These are phyloP conservation scores for Gastrodia elata DNA, from an alignment of 106 monocot genomes.

Conservation along the genomic window DNA sequence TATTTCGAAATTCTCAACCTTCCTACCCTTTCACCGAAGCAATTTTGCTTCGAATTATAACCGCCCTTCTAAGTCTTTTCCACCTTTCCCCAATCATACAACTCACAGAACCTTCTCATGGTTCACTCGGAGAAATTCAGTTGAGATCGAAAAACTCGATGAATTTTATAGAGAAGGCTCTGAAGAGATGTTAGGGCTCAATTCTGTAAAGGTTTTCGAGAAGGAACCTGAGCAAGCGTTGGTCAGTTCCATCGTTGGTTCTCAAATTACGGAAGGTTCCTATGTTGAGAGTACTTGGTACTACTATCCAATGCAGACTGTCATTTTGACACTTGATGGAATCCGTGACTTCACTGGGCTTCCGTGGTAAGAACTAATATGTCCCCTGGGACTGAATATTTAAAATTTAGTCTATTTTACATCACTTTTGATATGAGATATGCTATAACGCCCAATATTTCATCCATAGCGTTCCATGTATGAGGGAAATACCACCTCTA, in stretches of 20 bases:
- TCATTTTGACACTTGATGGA: slow-evolving; percentile 49
- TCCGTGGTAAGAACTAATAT: slow-evolving; percentile 46
- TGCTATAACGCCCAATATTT: background rate
- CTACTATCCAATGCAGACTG: slow-evolving; percentile 19
- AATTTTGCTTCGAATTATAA: background rate
- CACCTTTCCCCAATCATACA: background rate
- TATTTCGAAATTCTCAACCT: slow-evolving; percentile 3
- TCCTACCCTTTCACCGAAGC: background rate
- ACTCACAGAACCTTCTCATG: slow-evolving; percentile 1
- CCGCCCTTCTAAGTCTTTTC: background rate
- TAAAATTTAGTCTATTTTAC: background rate
- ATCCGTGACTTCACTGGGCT: slow-evolving; percentile 59
- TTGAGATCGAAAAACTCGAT: background rate
- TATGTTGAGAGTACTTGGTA: slow-evolving; percentile 23
- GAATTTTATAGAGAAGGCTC: background rate
- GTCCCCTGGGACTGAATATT: background rate
- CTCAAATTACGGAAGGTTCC: slow-evolving; percentile 9
- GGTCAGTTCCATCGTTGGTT: slow-evolving; percentile 3
- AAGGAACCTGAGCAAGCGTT: slow-evolving; percentile 6
- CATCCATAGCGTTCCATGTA: background rate
- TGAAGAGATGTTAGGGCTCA: background rate
- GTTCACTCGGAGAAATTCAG: background rate
- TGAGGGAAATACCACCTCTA: background rate
- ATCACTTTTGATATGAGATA: background rate
- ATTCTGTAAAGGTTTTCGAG: slow-evolving; percentile 5